phyloP scores from a whole-genome alignment of 148 eudicot species.

The Polygonum maritimum region DNA sequence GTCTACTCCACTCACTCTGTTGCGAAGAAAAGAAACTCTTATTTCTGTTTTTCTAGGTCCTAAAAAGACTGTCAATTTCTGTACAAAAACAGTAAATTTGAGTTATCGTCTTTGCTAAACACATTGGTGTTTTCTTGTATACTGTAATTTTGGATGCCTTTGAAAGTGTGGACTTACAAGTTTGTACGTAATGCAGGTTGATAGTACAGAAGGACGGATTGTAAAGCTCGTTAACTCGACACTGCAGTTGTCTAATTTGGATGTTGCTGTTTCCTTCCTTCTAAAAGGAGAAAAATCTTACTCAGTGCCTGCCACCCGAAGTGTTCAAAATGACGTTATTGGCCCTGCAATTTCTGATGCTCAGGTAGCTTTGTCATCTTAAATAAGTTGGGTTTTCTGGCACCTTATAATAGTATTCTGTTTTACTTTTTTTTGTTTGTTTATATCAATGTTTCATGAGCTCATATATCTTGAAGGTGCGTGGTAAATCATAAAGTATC shows the following conservation, averaged over 20 bases:
- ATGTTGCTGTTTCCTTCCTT: slow-evolving; percentile 58
- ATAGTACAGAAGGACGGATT: slow-evolving; percentile 47
- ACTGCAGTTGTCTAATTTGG: slow-evolving; percentile 71
- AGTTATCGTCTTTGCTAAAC: background rate
- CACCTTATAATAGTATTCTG: background rate
- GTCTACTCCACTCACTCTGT: background rate
- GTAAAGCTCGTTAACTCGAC: slow-evolving; percentile 73
- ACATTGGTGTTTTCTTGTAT: background rate
- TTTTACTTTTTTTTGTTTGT: background rate
- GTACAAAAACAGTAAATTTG: background rate
- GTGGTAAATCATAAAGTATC: too few relatives aligned
- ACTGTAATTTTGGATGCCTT: background rate
- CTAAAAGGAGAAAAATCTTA: slow-evolving; percentile 58
- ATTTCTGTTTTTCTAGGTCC: background rate
- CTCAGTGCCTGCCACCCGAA: slow-evolving; percentile 52
- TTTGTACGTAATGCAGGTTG: slow-evolving; percentile 40
- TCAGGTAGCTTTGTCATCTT: slow-evolving; percentile 37
- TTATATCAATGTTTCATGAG: background rate
- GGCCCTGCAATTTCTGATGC: slow-evolving; percentile 71
- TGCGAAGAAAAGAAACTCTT: background rate
- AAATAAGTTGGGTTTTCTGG: background rate
- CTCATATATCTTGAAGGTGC: background rate
- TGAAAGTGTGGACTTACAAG: slow-evolving; percentile 4
- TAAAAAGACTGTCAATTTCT: background rate
- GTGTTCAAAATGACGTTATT: slow-evolving; percentile 60